These are phyloP conservation scores for Ceratobasidium sp. DNA, from an alignment of 1,284 basidiomycete species.

Conservation along the genomic window DNA sequence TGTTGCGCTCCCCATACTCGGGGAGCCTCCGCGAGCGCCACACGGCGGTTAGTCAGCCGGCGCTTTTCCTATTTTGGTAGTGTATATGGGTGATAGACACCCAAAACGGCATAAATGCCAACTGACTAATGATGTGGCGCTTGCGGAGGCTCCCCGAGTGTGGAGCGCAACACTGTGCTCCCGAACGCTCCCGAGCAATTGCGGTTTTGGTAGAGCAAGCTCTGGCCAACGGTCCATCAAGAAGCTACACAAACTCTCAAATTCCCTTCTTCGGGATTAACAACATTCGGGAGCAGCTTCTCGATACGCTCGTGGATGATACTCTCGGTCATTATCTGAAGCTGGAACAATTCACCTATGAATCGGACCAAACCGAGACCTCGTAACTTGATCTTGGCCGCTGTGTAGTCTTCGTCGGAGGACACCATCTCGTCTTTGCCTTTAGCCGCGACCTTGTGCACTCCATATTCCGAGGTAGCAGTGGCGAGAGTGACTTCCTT, in stretches of 20 bases:
- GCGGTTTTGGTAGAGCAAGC: too few species aligned
- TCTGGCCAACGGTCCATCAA: constrained; percentile 84
- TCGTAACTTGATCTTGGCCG: constrained; percentile 94
- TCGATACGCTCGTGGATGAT: constrained; percentile 98
- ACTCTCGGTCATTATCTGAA: constrained; percentile 90
- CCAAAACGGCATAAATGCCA: too few species aligned
- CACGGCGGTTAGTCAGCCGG: too few species aligned
- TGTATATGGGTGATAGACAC: too few species aligned
- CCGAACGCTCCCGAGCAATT: too few species aligned
- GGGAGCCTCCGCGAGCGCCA: too few species aligned
- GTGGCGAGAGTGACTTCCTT: constrained; percentile 59
- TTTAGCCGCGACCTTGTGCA: constrained; percentile 58
- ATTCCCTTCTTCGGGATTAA: constrained; percentile 95
- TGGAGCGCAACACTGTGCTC: too few species aligned
- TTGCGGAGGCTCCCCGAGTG: too few species aligned
- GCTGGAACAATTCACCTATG: constrained; percentile 97
- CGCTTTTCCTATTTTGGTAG: too few species aligned
- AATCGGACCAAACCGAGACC: constrained; percentile 97
- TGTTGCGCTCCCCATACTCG: too few species aligned
- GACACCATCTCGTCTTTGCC: constrained; percentile 70
- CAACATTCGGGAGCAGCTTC: constrained; percentile 88
- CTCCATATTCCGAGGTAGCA: constrained; percentile 56
- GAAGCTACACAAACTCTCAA: constrained; percentile 93
- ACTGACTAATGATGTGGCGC: too few species aligned
- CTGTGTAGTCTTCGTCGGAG: constrained; percentile 96